Base-by-base conservation (phyloP, 805 yeast species). In the Saccharomycopsis schoenii region DNA sequence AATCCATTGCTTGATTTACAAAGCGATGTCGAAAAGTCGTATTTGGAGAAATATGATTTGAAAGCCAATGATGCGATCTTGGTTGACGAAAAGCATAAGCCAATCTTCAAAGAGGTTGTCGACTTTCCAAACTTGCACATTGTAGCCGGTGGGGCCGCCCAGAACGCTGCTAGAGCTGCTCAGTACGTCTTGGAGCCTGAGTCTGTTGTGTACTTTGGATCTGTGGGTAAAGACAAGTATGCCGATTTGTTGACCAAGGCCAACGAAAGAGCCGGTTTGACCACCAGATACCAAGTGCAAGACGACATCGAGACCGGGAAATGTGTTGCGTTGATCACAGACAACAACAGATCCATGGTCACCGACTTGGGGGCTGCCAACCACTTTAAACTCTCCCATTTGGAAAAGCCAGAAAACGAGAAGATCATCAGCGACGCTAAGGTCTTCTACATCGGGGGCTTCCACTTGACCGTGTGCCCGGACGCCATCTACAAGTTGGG, bases 91-190 rank as follows among this genome's bases (percentile, higher is more conserved):
- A 81, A 85, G 73, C 97, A 90, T 77, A 76, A 84, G 83, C 88
- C 93, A 60, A 88, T 94, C 72, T 94, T 79, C 74, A 86, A 82
- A 62, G 98, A 94, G 74, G 81, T 89, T 67, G 76, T 90, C 60
- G 73, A 78, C 42, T 77, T 76, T 72, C 77, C 80, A 42, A 82
- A 80, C 62, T 84, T 89, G 65, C 82, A 83, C 69, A 75, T 84
- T 64, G 83, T 93, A 67, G 99, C 99, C 64, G 99, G 99, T 68
- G 99, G 99, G 73, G 99, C 99, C 69, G 99, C 97, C 64, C 99
- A 94, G 79, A 94, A 94, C 80, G 84, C 98, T 66, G 97, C 98
- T 62, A 85, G 99, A 77, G 99, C 97, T 71, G 98, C 98, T 58
- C 97, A 93, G 72, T 93, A 89, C 77, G 75, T 90, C 61, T 81